Evolutionary conservation across 345 rosid genomes (phyloP).

Genomic region (Lepidium aucheri): DNA sequence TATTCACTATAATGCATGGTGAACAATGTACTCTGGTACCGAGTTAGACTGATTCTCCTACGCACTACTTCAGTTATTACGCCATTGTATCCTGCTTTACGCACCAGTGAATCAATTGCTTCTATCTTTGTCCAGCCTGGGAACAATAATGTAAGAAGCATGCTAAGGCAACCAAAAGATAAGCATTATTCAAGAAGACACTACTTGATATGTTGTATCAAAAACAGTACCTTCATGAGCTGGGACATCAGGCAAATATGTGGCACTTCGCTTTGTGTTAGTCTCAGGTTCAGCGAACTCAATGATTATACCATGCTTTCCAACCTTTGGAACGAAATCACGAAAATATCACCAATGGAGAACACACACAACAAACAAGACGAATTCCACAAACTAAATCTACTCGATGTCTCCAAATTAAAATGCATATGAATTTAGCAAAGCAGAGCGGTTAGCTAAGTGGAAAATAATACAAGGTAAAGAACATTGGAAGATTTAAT

Average conservation of each 20-base stretch:
- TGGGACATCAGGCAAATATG: constrained; percentile 95
- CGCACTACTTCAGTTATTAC: constrained; percentile 53
- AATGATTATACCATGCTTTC: constrained; percentile 88
- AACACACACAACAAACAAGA: background rate
- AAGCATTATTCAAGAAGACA: background rate
- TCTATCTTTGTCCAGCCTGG: constrained; percentile 81
- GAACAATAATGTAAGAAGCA: background rate
- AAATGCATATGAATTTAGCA: background rate
- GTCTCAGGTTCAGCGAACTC: constrained; percentile 76
- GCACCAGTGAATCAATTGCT: constrained; percentile 88
- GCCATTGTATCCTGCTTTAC: constrained; percentile 76
- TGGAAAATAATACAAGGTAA: background rate
- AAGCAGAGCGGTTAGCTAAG: background rate
- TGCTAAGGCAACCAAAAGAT: background rate
- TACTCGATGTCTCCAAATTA: background rate
- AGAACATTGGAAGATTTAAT: background rate
- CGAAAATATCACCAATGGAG: background rate
- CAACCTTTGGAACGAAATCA: constrained; percentile 44
- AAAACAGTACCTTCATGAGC: constrained; percentile 70
- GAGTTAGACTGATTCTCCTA: constrained; percentile 65
- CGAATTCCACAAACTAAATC: background rate
- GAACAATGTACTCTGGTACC: constrained; percentile 89
- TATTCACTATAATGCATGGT: constrained; percentile 78
- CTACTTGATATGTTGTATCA: background rate
- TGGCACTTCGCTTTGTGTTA: constrained; percentile 66